Base-by-base conservation (phyloP, 148 eudicot genomes). In the Rhododendron molle region DNA sequence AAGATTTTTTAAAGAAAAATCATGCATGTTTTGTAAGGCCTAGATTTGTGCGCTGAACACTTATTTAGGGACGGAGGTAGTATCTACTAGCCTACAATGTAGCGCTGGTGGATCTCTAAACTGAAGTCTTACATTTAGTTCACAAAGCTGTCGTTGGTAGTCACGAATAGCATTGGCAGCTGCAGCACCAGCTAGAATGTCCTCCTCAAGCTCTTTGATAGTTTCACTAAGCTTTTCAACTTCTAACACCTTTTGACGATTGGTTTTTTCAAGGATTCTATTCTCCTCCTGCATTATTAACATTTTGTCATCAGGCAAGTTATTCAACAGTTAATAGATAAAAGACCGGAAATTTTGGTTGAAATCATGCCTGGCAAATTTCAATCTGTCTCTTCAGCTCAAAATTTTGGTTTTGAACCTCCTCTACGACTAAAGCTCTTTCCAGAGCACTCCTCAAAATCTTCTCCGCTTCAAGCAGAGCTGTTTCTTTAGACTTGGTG, bases 371-470 rank as follows among this genome's bases (percentile, higher is more conserved):
- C 90, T 90, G 96, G 89, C 93, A 94, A 72, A 97, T 97, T 89
- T 94, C 98, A 28, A 94, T 90, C 87, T 95, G 98, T 86, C 98
- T 90, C 88, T 85, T 93, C 83, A 95, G 90, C 89, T 93, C 98
- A 36, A 93, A 86, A 86, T 95, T 97, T 14, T 93, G 96, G 90
- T 95, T 97, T 74, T 97, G 96, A 89, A 97, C 91, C 86, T 95
- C 99, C 89, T 97, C 98, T 10, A 97, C 99, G 2, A 94, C 89
- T 40, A 95, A 80, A 81, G 98, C 95, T 86, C 98, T 93, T 85
- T 97, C 98, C 2, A 97, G 92, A 82, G 99, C 98, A 91, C 94
- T 93, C 88, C 90, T 95, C 87, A 97, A 81, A 65, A 97, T 95
- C 91, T 87, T 90, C 89, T 97, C 99, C 30, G 95, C 98, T 93